A percentile compares a stretch with the other conserved stretches of the same genome.
These are phyloP conservation scores for Metschnikowia santaceciliae DNA, from an alignment of 805 yeast species.

Conservation along the genomic window DNA sequence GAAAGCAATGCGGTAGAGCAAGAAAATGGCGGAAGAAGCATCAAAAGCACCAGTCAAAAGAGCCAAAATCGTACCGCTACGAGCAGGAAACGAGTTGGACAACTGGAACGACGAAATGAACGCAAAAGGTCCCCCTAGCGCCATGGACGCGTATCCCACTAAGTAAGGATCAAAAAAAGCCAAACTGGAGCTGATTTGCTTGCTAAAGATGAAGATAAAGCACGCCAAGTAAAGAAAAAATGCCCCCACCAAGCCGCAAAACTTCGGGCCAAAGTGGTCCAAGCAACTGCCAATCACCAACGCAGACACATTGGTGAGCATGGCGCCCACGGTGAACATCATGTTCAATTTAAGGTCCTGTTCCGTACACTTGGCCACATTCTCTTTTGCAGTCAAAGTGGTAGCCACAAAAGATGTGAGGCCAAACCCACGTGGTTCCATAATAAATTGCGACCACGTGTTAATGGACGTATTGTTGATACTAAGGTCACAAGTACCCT, in stretches of 20 bases:
- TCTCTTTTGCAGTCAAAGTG: conserved; percentile 18
- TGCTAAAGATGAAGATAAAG: conserved; percentile 42
- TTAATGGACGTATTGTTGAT: conserved; percentile 11
- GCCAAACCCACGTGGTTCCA: conserved; percentile 13
- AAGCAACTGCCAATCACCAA: conserved; percentile 46
- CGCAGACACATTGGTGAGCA: conserved; percentile 52
- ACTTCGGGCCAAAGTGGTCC: conserved; percentile 49
- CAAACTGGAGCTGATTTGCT: conserved; percentile 15
- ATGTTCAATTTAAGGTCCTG: conserved; percentile 54
- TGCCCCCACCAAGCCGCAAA: conserved; percentile 53
- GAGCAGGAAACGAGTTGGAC: conserved; percentile 52
- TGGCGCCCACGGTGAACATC: conserved; percentile 59
- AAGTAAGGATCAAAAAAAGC: conserved; percentile 46
- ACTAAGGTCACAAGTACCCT: conserved; percentile 32
- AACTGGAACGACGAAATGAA: conserved; percentile 55
- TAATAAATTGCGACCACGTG: conserved; percentile 12
- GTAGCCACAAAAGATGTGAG: conserved; percentile 7
- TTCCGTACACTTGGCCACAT: conserved; percentile 42
- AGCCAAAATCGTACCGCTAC: conserved; percentile 51
- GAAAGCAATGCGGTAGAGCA: conserved; percentile 44
- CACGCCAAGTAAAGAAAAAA: conserved; percentile 44
- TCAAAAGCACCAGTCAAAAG: conserved; percentile 57
- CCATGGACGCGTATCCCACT: conserved; percentile 49
- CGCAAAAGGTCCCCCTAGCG: conserved; percentile 57
- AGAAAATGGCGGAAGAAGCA: conserved; percentile 53